These are phyloP conservation scores for Salvia miltiorrhiza DNA, from an alignment of 257 asterid species.

Conservation along the genomic window DNA sequence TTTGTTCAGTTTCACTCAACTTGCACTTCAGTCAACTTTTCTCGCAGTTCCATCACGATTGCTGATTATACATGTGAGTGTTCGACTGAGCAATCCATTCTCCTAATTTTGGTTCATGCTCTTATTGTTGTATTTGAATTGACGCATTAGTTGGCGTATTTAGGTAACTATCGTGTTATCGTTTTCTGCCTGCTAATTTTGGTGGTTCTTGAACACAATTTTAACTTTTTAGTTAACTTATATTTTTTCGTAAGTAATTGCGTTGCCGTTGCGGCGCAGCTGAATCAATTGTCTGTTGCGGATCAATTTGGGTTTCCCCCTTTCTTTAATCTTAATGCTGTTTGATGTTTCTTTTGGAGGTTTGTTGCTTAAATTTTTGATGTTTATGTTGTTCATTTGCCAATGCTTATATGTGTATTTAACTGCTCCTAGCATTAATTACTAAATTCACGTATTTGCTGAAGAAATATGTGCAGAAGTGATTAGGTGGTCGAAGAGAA, in stretches of 20 bases:
- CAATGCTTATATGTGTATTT: not conserved
- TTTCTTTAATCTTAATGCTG: not conserved
- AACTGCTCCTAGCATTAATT: not conserved
- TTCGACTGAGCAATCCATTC: not conserved
- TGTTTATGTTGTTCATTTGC: not conserved
- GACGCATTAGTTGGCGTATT: not conserved
- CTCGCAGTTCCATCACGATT: not conserved
- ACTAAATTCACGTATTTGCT: conserved; percentile 9
- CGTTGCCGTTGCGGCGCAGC: conserved; percentile 16
- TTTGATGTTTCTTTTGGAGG: conserved; percentile 4
- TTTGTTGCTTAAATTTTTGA: conserved; percentile 3
- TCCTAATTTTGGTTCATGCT: not conserved
- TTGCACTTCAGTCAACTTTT: not conserved
- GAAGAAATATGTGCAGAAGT: conserved; percentile 36
- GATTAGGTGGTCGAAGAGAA: conserved; percentile 11
- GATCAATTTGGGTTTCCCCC: not conserved
- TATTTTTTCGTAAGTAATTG: not conserved
- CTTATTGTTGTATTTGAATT: not conserved
- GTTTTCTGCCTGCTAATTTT: conserved; percentile 2
- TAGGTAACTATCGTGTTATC: not conserved
- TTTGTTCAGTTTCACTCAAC: not conserved
- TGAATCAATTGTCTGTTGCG: conserved; percentile 12
- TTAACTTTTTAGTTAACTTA: not conserved
- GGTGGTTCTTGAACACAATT: not conserved
- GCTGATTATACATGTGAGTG: not conserved